Conservation (phyloP, 208 protist species). For the Angomonas ambiguus region DNA sequence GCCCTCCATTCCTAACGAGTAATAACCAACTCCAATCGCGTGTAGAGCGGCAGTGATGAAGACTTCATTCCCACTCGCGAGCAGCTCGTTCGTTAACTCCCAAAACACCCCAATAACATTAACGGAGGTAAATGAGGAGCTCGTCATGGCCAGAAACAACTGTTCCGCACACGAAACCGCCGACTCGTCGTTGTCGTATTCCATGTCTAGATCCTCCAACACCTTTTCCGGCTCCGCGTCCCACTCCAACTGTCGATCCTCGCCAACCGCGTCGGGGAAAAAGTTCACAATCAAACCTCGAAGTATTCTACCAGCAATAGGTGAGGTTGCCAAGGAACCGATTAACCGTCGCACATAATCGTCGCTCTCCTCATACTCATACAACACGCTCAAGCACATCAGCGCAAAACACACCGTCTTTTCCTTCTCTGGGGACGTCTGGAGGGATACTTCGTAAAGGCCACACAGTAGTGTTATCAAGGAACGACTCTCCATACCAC, state of each 20-base stretch:
- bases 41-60: conserved; percentile 71
- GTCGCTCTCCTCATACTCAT: conserved; percentile 19
- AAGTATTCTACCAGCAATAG: conserved; percentile 27
- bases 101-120: conserved; percentile 33
- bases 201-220: conserved; percentile 43
- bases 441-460: background rate
- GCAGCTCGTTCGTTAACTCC: conserved; percentile 45
- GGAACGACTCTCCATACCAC: background rate
- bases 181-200: conserved; percentile 49
- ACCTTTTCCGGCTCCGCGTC: conserved; percentile 35
- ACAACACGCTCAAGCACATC: background rate
- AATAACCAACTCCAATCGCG: conserved; percentile 79
- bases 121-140: conserved; percentile 33
- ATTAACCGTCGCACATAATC: conserved; percentile 30
- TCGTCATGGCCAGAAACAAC: conserved; percentile 70
- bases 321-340: conserved; percentile 9
- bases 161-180: conserved; percentile 48
- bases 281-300: conserved; percentile 33
- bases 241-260: conserved; percentile 39
- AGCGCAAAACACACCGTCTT: background rate
- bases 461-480: conserved; percentile 3
- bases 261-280: conserved; percentile 46
- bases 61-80: conserved; percentile 26
- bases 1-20: conserved; percentile 50
- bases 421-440: no score